Evolutionary conservation across 2,329 filamentous ascomycete genomes (phyloP), one percentile per base, ranked within the genome.

Genomic region (Penicillium decumbens): DNA sequence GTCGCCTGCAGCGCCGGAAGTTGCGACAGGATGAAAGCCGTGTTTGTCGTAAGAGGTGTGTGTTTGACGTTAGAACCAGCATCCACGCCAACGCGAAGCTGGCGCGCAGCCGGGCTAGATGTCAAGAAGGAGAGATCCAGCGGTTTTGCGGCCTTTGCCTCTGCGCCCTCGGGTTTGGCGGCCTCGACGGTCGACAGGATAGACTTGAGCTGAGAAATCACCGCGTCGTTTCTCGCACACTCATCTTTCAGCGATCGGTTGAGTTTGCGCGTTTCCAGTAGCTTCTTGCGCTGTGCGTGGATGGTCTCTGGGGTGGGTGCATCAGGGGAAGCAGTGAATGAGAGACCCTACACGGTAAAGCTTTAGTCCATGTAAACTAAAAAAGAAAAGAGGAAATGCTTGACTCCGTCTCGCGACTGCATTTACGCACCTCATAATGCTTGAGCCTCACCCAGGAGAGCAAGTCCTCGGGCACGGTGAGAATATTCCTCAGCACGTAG

Each of bases 401-500:
- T 4, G 2, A 20, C 10, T 35, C 7, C 15, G 15, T 37, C 18
- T 4, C 8, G 15, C 33, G 33, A 27, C 28, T 20, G 20, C 20
- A 33, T 28, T 15, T 39, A 45, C 66, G 27, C 65, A 83, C 88
- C 68, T 90, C 83, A 73, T 98, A 96, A 76, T 97, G 92, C 41
- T 81, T 81, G 56, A 98, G 75, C 45, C 86, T 78, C 56, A 97
- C 84, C 82, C 87, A 96, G 50, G 82, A 80, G 61, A 87, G 74
- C 41, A 85, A 76, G 54, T 92, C 87, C 25, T 84, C 81, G 42
- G 81, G 81, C 33, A 92, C 82, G 35, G 81, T 85, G 55, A 93
- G 72, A 59, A 91, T 87, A 66, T 96, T 96, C 57, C 89, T 79
- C 75, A 98, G 78, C 44, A 89, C 85, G 73, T 92, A 96, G 49